phyloP scores from a whole-genome alignment of 164 flowering plant genomes.

The Chimonanthus praecox region DNA sequence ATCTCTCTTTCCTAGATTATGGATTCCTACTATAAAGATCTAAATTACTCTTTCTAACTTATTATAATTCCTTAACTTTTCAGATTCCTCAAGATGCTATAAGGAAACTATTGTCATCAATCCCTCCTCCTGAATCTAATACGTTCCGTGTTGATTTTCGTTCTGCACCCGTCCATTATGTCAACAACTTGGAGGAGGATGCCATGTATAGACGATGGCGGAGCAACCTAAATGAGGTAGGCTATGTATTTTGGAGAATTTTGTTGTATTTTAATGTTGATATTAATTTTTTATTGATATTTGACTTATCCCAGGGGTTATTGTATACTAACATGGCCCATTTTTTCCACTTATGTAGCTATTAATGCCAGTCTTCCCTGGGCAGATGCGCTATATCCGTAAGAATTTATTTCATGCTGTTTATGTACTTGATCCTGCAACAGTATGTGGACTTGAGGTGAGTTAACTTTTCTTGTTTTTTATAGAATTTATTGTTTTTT shows the following conservation, averaged over 20 bases:
- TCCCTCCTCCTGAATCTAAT: conserved; percentile 61
- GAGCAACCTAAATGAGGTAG: conserved; percentile 87
- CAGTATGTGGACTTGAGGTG: conserved; percentile 85
- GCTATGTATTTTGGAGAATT: not conserved
- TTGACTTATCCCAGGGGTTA: not conserved
- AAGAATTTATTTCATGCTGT: conserved; percentile 95
- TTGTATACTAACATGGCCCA: not conserved
- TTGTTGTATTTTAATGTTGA: no score
- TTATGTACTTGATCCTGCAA: conserved; percentile 82
- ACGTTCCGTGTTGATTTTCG: conserved; percentile 83
- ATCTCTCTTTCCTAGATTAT: not conserved
- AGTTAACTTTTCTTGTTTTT: conserved; percentile 16
- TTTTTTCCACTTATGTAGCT: conserved; percentile 40
- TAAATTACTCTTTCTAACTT: not conserved
- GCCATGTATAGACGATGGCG: conserved; percentile 84
- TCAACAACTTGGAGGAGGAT: conserved; percentile 98
- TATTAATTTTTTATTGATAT: not conserved
- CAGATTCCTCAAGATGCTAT: conserved; percentile 70
- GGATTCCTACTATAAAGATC: not conserved
- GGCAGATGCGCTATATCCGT: conserved; percentile 90
- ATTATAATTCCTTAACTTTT: conserved; percentile 12
- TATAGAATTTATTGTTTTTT: not conserved
- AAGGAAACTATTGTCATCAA: conserved; percentile 51
- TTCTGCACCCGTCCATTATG: conserved; percentile 78
- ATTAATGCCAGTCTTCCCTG: conserved; percentile 96